phyloP scores from a whole-genome alignment of 257 asterid species.

The Solanum medicagineum region DNA sequence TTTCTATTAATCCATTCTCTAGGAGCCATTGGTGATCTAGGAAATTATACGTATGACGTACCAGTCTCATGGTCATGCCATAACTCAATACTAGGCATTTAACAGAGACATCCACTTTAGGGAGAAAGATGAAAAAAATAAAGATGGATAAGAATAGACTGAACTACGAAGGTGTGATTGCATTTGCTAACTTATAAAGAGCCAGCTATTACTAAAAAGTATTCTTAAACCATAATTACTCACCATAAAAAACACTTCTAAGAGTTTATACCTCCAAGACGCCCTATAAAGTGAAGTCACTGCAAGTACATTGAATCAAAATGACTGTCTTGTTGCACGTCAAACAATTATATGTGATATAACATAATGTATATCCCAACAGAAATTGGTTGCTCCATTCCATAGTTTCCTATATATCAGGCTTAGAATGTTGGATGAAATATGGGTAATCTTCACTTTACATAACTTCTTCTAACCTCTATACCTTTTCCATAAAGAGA shows the following conservation, averaged over 20 bases:
- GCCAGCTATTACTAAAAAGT: background rate
- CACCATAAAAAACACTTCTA: background rate
- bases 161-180: background rate
- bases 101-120: background rate
- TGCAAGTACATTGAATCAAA: background rate
- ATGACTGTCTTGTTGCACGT: background rate
- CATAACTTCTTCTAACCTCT: background rate
- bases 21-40: background rate
- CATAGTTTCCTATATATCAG: background rate
- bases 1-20: background rate
- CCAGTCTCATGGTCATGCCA: background rate
- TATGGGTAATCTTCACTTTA: background rate
- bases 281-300: background rate
- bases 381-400: background rate
- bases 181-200: background rate
- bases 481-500: background rate
- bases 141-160: background rate
- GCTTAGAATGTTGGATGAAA: background rate
- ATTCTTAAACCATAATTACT: background rate
- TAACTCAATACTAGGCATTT: background rate
- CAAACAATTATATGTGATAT: background rate
- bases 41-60: background rate
- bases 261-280: background rate
- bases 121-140: background rate
- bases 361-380: background rate